Evolutionary conservation across 768 basidiomycete species (phyloP).

Genomic region (Lentinula sp.): DNA sequence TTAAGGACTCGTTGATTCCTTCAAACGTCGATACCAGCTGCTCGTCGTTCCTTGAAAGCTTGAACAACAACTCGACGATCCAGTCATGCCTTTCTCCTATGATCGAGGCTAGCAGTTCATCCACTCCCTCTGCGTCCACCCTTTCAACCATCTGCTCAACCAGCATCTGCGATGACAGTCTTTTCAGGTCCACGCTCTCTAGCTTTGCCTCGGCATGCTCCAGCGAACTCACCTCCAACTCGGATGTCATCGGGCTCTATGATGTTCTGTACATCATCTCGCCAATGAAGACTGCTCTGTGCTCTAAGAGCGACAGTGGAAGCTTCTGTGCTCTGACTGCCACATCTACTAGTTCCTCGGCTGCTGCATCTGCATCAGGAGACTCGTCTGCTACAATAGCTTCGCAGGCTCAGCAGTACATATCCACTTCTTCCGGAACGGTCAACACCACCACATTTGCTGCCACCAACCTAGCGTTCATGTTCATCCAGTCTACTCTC

Average conservation of each 20-base stretch:
- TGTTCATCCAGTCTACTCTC: constrained; percentile 55
- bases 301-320: constrained; percentile 66
- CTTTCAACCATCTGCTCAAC: constrained; percentile 54
- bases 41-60: constrained; percentile 45
- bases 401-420: constrained; percentile 15
- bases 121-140: constrained; percentile 31
- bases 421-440: constrained; percentile 15
- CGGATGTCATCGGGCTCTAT: constrained; percentile 58
- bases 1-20: constrained; percentile 57
- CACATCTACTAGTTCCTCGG: constrained; percentile 22
- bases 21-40: constrained; percentile 51
- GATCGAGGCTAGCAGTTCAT: constrained; percentile 43
- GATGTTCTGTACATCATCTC: constrained; percentile 70
- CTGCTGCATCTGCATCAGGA: constrained; percentile 7
- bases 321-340: constrained; percentile 62
- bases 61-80: constrained; percentile 60
- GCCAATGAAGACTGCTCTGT: constrained; percentile 65
- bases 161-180: constrained; percentile 46
- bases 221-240: constrained; percentile 58
- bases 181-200: constrained; percentile 56
- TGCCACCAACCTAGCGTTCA: constrained; percentile 68
- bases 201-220: constrained; percentile 68
- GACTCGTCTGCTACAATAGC: background rate
- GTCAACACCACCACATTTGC: constrained; percentile 46
- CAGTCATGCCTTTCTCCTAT: constrained; percentile 57